Evolutionary conservation across 805 yeast species (phyloP), one percentile per base, ranked within the genome.

Genomic region (Monosporozyma servazzii): DNA sequence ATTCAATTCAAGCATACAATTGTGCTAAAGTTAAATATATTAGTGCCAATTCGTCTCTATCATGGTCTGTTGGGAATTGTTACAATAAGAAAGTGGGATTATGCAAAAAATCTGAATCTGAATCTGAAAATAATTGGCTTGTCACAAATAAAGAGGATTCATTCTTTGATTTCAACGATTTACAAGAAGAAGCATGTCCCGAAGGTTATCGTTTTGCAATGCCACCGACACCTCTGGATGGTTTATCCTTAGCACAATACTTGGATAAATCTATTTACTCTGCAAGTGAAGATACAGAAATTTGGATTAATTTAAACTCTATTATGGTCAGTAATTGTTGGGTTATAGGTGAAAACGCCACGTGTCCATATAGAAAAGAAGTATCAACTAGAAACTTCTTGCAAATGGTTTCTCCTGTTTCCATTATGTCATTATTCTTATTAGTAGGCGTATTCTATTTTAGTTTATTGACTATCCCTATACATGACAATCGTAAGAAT

Each of bases 271-370:
- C 44, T 5, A 20, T 40, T n/a, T 50, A 50, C 8, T 21, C 27
- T 3, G 2, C 25, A 7, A 46, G 51, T 11, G 45, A 41, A 10
- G 53, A 47, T 44, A 27, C 44, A 2, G 52, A 55, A 13, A 45
- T 64, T 13, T 90, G 97, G 97, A 78, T 88, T 3, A 88, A 88
- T 67, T 58, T 88, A 55, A 90, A 91, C 63, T 87, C 90, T 17
- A 74, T 91, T 21, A 77, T 87, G 0, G 80, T 82, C 20, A 68
- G 75, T 2, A 77, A 80, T 50, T 90, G 98, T 62, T 91, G 93
- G 90, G 89, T 89, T 4, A 66, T 78, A 11, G 96, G 96, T 0
- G 79, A 88, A 0, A 74, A 78, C 54, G 83, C 91, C 0, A 62
- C 70, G 31, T 90, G 98, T 63, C 96, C 97, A 0, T 89, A 89